phyloP scores from a whole-genome alignment of 306 rosid species.

The Quillaja saponaria region DNA sequence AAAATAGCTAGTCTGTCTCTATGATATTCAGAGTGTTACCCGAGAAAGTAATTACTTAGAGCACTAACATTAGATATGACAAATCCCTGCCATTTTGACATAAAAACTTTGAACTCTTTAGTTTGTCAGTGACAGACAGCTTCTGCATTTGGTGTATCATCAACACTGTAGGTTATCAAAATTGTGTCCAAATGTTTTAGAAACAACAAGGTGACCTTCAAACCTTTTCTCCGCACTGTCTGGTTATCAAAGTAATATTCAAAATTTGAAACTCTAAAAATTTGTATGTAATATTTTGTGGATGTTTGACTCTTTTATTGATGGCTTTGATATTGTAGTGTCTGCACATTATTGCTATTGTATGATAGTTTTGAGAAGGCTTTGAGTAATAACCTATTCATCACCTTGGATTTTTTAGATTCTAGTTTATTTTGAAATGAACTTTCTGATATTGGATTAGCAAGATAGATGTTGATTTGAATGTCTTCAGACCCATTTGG shows the following conservation, averaged over 20 bases:
- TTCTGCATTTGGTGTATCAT: background rate
- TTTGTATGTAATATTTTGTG: background rate
- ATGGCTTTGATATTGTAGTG: background rate
- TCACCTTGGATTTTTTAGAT: background rate
- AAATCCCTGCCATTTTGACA: too few relatives aligned
- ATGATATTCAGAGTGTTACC: background rate
- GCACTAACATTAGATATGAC: background rate
- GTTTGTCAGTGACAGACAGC: background rate
- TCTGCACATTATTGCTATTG: background rate
- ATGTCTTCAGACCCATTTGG: slow-evolving; percentile 8
- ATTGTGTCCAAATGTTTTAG: too few relatives aligned
- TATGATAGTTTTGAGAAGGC: background rate
- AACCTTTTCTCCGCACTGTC: background rate
- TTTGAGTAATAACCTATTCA: background rate
- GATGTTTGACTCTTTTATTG: background rate
- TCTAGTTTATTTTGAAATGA: background rate
- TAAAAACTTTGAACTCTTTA: background rate
- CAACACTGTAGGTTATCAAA: too few relatives aligned
- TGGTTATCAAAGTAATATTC: background rate
- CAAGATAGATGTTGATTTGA: slow-evolving; percentile 14
- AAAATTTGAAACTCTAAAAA: background rate
- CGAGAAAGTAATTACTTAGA: background rate
- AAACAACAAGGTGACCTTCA: background rate
- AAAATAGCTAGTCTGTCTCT: background rate
- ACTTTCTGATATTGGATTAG: slow-evolving; percentile 8